Base-by-base conservation (phyloP, 2,329 filamentous ascomycete species). In the Cladosporium sp. region DNA sequence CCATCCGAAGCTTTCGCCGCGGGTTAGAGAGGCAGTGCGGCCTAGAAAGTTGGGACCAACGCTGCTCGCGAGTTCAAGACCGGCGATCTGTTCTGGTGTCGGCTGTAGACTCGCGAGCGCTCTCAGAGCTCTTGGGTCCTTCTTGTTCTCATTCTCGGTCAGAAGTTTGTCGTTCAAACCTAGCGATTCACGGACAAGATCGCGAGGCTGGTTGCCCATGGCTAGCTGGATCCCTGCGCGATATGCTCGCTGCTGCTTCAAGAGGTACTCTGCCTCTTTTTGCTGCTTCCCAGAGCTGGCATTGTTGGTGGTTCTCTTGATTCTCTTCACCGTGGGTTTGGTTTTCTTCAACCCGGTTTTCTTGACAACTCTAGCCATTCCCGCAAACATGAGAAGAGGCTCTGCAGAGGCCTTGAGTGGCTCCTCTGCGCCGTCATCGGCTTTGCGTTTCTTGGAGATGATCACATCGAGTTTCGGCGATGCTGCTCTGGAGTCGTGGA, bases 31-130 rank as follows among this genome's bases (percentile, higher is more conserved):
- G 6, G 40, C 40, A 2, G 46, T 44, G 13, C 52, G 45, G 9
- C 44, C 45, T 31, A 45, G 11, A 16, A 31, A 45, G 13, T 49
- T 54, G 8, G 52, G 45, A 9, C 45, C 52, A 8, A 16, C 22
- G 7, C n/a, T 10, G 9, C 9, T 22, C 5, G 46, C 19, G 16
- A 7, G n/a, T 7, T 33, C 37, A 16, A 49, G 35, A 6, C 13
- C 4, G 8, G 19, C 35, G 19, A 49, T 18, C 35, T 49, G 35
- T 19, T 49, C 35, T 11, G 40, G 13, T 2, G 46, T 41, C 16
- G 35, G 37, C 9, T 31, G n/a, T 16, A 10, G 19, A 13, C 9
- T 49, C 7, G 46, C 32, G n/a, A 49, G 22, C 4, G 35, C 18
- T 41, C 33, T 14, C 8, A 13, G 46, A 40, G 19, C 34, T 3